Evolutionary conservation across 2,329 filamentous ascomycete species (phyloP).

Genomic region (Peltaster fructicola): DNA sequence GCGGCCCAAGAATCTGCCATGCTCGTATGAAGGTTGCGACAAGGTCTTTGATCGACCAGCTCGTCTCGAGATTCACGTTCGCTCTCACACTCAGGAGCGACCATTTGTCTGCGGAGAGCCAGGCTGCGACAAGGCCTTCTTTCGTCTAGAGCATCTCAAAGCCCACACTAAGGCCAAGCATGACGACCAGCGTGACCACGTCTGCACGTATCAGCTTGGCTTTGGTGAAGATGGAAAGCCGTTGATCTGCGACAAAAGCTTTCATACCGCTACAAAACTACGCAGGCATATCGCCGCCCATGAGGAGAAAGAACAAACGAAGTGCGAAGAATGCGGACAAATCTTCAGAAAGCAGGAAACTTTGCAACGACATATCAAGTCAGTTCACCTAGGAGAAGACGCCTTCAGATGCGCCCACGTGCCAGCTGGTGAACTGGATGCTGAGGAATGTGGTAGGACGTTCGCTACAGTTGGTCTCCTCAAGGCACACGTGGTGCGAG

Average conservation of each 20-base stretch:
- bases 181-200: slow-evolving; percentile 48
- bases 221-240: slow-evolving; percentile 6
- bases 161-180: slow-evolving; percentile 76
- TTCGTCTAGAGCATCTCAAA: slow-evolving; percentile 70
- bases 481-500: slow-evolving; percentile 49
- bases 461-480: slow-evolving; percentile 61
- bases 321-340: slow-evolving; percentile 45
- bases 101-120: slow-evolving; percentile 55
- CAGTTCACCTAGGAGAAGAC: slow-evolving; percentile 53
- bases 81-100: slow-evolving; percentile 72
- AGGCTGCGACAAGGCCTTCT: slow-evolving; percentile 66
- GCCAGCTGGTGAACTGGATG: slow-evolving; percentile 28
- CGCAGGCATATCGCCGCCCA: slow-evolving; percentile 65
- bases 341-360: slow-evolving; percentile 79
- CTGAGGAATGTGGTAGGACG: slow-evolving; percentile 42
- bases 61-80: slow-evolving; percentile 59
- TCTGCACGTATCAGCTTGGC: slow-evolving; percentile 39
- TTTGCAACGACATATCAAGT: slow-evolving; percentile 63
- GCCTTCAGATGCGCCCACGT: slow-evolving; percentile 52
- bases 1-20: slow-evolving; percentile 57
- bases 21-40: slow-evolving; percentile 53
- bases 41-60: slow-evolving; percentile 82
- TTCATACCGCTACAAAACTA: slow-evolving; percentile 62
- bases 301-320: slow-evolving; percentile 45
- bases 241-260: slow-evolving; percentile 58